phyloP scores from a whole-genome alignment of 2,329 filamentous ascomycete species.

The Geosmithia flava region DNA sequence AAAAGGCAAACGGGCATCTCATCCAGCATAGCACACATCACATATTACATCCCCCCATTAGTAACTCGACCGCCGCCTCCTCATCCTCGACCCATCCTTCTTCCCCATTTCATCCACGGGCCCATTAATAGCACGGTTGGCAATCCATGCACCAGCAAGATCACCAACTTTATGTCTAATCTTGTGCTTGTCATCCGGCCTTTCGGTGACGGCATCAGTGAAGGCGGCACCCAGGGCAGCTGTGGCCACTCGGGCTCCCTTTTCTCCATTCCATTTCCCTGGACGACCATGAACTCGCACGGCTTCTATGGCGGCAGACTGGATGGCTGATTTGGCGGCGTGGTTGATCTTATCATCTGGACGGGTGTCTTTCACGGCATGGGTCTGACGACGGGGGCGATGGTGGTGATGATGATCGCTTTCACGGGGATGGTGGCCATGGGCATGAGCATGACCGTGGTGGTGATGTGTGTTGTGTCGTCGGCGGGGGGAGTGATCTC shows the following conservation, averaged over 20 bases:
- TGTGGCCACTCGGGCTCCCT: constrained; percentile 23
- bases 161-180: constrained; percentile 9
- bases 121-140: constrained; percentile 10
- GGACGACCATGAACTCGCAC: constrained; percentile 23
- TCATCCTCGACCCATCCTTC: neutral
- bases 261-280: constrained; percentile 23
- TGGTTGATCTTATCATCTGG: constrained; percentile 1
- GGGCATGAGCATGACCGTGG: neutral
- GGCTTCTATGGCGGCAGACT: constrained; percentile 24
- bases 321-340: constrained; percentile 13
- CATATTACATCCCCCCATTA: no score
- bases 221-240: constrained; percentile 25
- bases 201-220: constrained; percentile 18
- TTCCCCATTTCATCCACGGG: neutral
- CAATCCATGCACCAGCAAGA: constrained; percentile 8
- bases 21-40: no score
- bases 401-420: neutral
- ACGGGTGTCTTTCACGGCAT: neutral
- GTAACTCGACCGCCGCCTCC: neutral
- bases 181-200: constrained; percentile 1
- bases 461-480: neutral
- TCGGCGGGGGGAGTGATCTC: neutral
- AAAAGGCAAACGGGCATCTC: no score
- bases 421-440: neutral
- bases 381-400: neutral